phyloP scores from a whole-genome alignment of 2,329 filamentous ascomycete species.

The Aspergillus uvarum region DNA sequence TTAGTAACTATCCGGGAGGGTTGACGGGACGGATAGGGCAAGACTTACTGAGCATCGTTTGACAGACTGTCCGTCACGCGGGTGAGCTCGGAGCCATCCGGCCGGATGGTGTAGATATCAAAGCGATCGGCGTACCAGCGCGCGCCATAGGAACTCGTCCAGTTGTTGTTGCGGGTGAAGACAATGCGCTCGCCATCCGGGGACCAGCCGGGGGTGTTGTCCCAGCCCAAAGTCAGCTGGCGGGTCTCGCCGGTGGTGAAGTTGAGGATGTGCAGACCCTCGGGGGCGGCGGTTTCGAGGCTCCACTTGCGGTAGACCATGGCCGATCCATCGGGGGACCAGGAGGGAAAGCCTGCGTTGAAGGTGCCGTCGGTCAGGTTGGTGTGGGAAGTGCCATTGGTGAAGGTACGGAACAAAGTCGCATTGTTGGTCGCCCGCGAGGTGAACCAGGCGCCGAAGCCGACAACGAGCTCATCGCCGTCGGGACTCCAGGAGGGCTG shows the following conservation, averaged over 20 bases:
- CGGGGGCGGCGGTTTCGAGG: conserved; percentile 13
- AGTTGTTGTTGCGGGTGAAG: conserved; percentile 39
- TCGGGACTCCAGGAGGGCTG: conserved; percentile 43
- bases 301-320: conserved; percentile 41
- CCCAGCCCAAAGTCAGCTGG: conserved; percentile 39
- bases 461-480: conserved; percentile 40
- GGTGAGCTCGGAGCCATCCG: conserved; percentile 41
- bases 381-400: conserved; percentile 27
- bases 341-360: conserved; percentile 45
- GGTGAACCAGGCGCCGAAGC: conserved; percentile 45
- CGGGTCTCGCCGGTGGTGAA: conserved; percentile 27
- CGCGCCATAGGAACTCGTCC: conserved; percentile 20
- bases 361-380: conserved; percentile 34
- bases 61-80: conserved; percentile 36
- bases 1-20: too few species aligned
- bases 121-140: conserved; percentile 22
- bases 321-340: conserved; percentile 37
- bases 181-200: conserved; percentile 42
- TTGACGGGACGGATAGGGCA: too few species aligned
- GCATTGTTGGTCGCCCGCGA: conserved; percentile 23
- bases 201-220: conserved; percentile 43
- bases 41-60: conserved; percentile 46
- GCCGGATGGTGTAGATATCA: conserved; percentile 45
- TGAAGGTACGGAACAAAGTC: not conserved
- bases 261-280: conserved; percentile 35